Evolutionary conservation across 2,329 filamentous ascomycete genomes (phyloP).

Genomic region (Proliferodiscus dingleyae): DNA sequence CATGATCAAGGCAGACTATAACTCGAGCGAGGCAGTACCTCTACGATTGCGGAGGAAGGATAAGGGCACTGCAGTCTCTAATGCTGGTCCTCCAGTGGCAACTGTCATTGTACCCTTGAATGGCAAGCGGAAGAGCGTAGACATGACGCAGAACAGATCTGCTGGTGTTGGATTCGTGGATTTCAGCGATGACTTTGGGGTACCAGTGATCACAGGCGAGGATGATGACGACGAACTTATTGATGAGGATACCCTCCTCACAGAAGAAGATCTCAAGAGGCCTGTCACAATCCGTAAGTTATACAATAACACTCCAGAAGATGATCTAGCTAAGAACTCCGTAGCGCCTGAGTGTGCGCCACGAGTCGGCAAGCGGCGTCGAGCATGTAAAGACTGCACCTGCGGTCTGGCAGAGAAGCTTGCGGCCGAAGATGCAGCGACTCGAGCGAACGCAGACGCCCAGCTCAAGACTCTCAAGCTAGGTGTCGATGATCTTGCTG

Average conservation of each 20-base stretch:
- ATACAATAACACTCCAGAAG: neutral
- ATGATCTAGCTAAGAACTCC: conserved; percentile 8
- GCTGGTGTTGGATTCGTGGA: conserved; percentile 65
- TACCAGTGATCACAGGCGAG: conserved; percentile 45
- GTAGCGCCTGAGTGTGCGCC: conserved; percentile 81
- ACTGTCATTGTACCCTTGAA: conserved; percentile 28
- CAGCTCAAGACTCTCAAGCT: conserved; percentile 65
- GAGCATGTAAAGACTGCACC: conserved; percentile 96
- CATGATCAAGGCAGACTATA: conserved; percentile 67
- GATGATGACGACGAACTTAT: conserved; percentile 77
- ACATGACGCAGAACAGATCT: conserved; percentile 32
- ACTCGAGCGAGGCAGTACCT: conserved; percentile 31
- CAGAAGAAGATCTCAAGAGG: conserved; percentile 74
- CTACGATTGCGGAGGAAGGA: conserved; percentile 55
- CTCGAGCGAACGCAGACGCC: conserved; percentile 59
- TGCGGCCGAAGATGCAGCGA: conserved; percentile 74
- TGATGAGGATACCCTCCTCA: conserved; percentile 83
- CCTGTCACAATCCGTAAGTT: conserved; percentile 76
- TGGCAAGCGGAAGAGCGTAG: conserved; percentile 26
- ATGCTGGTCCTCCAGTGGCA: conserved; percentile 31
- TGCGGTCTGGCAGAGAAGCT: conserved; percentile 85
- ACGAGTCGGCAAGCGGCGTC: conserved; percentile 79
- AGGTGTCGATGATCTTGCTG: conserved; percentile 71
- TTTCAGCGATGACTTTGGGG: conserved; percentile 58
- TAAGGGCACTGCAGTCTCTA: conserved; percentile 43